phyloP scores from a whole-genome alignment of 2,329 filamentous ascomycete genomes.

The Orbilia ellipsospora region DNA sequence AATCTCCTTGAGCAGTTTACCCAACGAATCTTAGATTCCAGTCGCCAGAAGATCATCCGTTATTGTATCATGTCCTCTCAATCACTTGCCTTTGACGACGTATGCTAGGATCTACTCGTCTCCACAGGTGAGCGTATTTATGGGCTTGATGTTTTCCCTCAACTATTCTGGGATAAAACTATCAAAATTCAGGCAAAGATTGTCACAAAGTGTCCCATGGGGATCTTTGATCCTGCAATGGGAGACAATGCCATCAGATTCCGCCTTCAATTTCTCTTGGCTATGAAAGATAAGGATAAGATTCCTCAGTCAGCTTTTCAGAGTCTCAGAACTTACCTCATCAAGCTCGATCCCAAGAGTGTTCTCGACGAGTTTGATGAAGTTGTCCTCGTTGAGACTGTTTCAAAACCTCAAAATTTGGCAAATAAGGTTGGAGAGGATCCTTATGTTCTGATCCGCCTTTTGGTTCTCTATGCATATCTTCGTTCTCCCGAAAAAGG shows the following conservation, averaged over 20 bases:
- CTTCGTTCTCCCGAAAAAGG: slow-evolving; percentile 22
- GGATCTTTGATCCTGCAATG: slow-evolving; percentile 24
- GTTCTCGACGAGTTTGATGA: slow-evolving; percentile 22
- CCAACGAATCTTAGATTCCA: slow-evolving; percentile 28
- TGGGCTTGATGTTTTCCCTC: slow-evolving; percentile 19
- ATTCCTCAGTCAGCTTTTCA: slow-evolving; percentile 11
- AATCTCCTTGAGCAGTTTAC: slow-evolving; percentile 30
- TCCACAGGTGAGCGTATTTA: slow-evolving; percentile 37
- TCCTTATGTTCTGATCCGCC: slow-evolving; percentile 31
- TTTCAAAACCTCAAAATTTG: slow-evolving; percentile 23
- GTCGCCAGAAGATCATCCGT: slow-evolving; percentile 20
- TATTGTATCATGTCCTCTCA: slow-evolving; percentile 28
- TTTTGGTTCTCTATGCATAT: slow-evolving; percentile 31
- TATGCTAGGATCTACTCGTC: slow-evolving; percentile 43
- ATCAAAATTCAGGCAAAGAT: slow-evolving; percentile 20
- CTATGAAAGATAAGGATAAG: slow-evolving; percentile 40
- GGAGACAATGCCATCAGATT: slow-evolving; percentile 36
- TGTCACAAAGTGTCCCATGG: slow-evolving; percentile 19
- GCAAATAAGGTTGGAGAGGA: slow-evolving; percentile 36
- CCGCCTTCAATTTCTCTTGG: slow-evolving; percentile 31
- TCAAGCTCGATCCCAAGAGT: slow-evolving; percentile 25
- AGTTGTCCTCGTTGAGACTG: slow-evolving; percentile 4
- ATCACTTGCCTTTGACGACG: slow-evolving; percentile 40
- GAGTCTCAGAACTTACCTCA: slow-evolving; percentile 18
- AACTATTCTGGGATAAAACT: slow-evolving; percentile 8